These are phyloP conservation scores for Lichenothelia convexa DNA, from an alignment of 495 filamentous ascomycete species.

Conservation along the genomic window DNA sequence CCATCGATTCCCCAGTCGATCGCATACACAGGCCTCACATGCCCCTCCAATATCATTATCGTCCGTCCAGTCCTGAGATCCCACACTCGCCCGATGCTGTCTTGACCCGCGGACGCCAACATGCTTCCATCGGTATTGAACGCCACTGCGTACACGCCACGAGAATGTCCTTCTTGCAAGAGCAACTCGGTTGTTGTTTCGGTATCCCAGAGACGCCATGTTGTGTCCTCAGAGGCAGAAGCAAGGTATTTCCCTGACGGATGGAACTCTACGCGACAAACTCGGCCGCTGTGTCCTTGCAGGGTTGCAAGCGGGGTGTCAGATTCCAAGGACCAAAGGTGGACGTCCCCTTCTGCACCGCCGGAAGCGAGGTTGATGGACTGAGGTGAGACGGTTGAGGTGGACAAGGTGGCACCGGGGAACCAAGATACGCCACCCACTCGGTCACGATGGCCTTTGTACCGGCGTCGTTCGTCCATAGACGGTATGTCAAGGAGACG, in stretches of 20 bases:
- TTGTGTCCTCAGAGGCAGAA: slow-evolving; percentile 88
- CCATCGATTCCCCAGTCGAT: slow-evolving; percentile 87
- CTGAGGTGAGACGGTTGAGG: slow-evolving; percentile 46
- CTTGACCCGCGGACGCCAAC: slow-evolving; percentile 72
- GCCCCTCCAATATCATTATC: slow-evolving; percentile 88
- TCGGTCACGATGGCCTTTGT: slow-evolving; percentile 70
- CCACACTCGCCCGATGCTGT: slow-evolving; percentile 93
- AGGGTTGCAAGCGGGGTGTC: slow-evolving; percentile 72
- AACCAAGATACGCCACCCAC: slow-evolving; percentile 84
- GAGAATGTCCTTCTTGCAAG: slow-evolving; percentile 85
- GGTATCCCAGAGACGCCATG: slow-evolving; percentile 94
- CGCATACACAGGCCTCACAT: slow-evolving; percentile 82
- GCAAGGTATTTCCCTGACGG: slow-evolving; percentile 81
- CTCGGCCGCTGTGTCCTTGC: slow-evolving; percentile 67
- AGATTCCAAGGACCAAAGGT: slow-evolving; percentile 76
- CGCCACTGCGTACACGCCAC: slow-evolving; percentile 72
- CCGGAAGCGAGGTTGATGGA: slow-evolving; percentile 77
- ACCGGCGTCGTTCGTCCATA: slow-evolving; percentile 50
- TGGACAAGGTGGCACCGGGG: slow-evolving; percentile 60
- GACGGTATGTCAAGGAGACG: slow-evolving; percentile 70
- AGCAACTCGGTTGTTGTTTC: slow-evolving; percentile 66
- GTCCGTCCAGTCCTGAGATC: slow-evolving; percentile 86
- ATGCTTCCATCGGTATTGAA: slow-evolving; percentile 87
- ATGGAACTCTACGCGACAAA: slow-evolving; percentile 86
- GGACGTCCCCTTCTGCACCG: slow-evolving; percentile 74